These are phyloP conservation scores for Ulota crispa DNA, from an alignment of 225 moss, liverwort and hornwort species.

Conservation along the genomic window DNA sequence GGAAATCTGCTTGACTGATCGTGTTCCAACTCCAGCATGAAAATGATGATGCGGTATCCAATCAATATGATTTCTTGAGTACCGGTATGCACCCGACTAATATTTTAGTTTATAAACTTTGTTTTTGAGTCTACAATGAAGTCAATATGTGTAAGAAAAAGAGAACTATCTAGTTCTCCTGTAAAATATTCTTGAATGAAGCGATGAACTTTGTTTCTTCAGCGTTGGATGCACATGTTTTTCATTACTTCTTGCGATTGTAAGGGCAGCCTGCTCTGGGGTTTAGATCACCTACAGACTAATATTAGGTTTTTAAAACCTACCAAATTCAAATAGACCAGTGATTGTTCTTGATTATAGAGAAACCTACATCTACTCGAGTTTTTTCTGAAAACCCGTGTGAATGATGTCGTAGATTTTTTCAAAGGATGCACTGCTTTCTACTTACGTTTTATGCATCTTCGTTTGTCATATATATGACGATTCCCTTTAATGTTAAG, in stretches of 20 bases:
- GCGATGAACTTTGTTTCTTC: neutral
- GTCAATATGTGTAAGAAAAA: neutral
- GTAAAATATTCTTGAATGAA: neutral
- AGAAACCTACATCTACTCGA: neutral
- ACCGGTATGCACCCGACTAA: neutral
- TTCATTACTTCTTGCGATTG: neutral
- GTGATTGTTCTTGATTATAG: neutral
- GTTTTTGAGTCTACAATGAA: neutral
- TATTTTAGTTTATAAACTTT: neutral
- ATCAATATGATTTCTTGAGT: neutral
- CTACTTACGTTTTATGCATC: neutral
- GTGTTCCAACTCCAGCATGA: conserved; percentile 20
- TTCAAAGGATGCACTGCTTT: neutral
- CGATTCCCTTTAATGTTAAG: neutral
- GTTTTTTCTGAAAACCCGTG: neutral
- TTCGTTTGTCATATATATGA: neutral
- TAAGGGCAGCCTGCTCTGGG: neutral
- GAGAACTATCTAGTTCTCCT: neutral
- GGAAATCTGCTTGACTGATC: conserved; percentile 32
- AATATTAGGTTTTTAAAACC: neutral
- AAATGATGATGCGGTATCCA: neutral
- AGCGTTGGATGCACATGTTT: neutral
- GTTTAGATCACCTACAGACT: neutral
- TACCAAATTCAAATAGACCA: neutral
- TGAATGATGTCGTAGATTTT: neutral